Base-by-base conservation (phyloP, 2,329 filamentous ascomycete species). In the Colletotrichum cereale region DNA sequence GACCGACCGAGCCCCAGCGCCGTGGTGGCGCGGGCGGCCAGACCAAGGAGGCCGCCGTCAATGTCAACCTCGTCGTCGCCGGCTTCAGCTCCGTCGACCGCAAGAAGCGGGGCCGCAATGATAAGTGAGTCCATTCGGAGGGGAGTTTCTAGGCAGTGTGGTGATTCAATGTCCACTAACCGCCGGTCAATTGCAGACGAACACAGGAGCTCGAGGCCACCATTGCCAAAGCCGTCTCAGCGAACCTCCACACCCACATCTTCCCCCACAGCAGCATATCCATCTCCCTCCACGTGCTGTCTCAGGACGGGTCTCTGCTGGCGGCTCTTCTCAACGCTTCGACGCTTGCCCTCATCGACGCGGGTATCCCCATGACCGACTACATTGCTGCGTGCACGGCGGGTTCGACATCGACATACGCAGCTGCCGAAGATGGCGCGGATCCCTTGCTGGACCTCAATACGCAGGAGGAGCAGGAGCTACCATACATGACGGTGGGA, bases 351-450 rank as follows among this genome's bases (percentile, higher is more conserved):
- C 89, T 98, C 29, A 92, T 98, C 73, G 96, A 99, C 79, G 96
- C 96, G 0, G 96, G 96, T 63, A 92, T 99, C 26, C 96, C 96
- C 31, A 98, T 98, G 95, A 90, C 91, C 3, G 94, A 97, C 79
- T 97, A 98, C 79, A 89, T 98, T 3, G 91, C 91, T 29, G 94
- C 95, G 7, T 97, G 94, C 82, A 97, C 95, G 0, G 93, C 94
- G 0, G 96, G 95, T 5, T 93, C 92, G 18, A 94, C 92, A 0
- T 91, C 91, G 0, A 88, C 90, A 0, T 89, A 92, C 75, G 85
- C 88, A 0, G 85, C 86, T 1, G 89, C 89, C 67, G 91, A 93
- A 77, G 92, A 93, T 71, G 80, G 79, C 3, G 92, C 92, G 14
- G 94, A 97, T 77, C 94, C 94, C 3, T 81, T 97, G 68, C 85